phyloP scores from a whole-genome alignment of 768 basidiomycete species.

The Ramaria sp. region DNA sequence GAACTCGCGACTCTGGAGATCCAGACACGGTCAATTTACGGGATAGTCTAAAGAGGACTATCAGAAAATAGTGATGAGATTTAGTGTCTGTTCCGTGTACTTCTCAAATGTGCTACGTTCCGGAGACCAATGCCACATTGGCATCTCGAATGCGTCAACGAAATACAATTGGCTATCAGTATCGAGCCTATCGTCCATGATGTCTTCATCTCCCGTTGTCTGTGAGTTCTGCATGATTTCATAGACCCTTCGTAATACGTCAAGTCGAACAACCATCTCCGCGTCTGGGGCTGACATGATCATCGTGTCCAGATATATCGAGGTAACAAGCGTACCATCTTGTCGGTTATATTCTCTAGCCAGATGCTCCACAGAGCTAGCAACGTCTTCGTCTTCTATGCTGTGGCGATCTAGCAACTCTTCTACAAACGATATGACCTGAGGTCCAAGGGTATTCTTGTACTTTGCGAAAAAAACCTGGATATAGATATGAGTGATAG shows the following conservation, averaged over 20 bases:
- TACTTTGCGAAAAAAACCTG: conserved; percentile 76
- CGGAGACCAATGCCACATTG: conserved; percentile 81
- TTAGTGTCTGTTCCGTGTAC: conserved; percentile 30
- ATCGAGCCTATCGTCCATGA: conserved; percentile 54
- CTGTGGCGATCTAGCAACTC: conserved; percentile 61
- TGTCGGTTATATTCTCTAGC: conserved; percentile 86
- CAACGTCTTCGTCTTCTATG: conserved; percentile 56
- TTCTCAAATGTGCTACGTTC: conserved; percentile 83
- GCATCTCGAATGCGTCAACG: conserved; percentile 93
- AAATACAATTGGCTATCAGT: conserved; percentile 75
- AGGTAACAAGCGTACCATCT: conserved; percentile 45
- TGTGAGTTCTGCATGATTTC: conserved; percentile 62
- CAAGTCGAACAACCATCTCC: conserved; percentile 68
- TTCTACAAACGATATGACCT: conserved; percentile 62
- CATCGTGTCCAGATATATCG: not conserved
- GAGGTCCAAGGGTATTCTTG: conserved; percentile 77
- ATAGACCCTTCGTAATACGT: conserved; percentile 62
- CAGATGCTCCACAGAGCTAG: conserved; percentile 66
- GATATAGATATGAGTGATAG: not conserved
- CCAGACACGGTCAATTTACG: conserved; percentile 63
- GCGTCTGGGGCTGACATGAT: conserved; percentile 40
- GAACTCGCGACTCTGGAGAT: conserved; percentile 70
- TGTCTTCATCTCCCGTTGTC: conserved; percentile 27
- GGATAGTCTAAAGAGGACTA: conserved; percentile 31
- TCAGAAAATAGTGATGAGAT: conserved; percentile 1